Evolutionary conservation across 1,284 basidiomycete genomes (phyloP), one percentile per base, ranked within the genome.

Genomic region (Mycosarcoma maydis): DNA sequence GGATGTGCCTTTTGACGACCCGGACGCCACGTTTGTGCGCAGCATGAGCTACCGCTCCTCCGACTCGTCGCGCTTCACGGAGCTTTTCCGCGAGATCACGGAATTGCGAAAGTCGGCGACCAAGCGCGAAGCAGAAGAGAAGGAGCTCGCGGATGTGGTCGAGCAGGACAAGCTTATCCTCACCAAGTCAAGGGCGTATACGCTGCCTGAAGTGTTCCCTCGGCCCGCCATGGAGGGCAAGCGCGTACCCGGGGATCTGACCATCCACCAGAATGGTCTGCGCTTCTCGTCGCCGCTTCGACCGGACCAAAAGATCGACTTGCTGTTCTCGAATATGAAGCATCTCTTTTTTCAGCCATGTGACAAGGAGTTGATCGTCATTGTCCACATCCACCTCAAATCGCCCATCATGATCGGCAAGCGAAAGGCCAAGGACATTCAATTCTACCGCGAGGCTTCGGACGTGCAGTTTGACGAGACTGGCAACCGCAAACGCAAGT

Each of bases 321-420:
- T 99, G 19, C 86, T 98, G 13, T 98, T 98, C 85, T 90, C 88
- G 84, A 99, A 99, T 83, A 90, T 99, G 85, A 97, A 96, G 83
- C 96, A 98, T 83, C 85, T 98, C 22, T 97, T 98, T 85, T 98
- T 98, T 88, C 96, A 98, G 82, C 94, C 96, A 6, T 98, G 95
- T 80, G 96, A 99, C 74, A 90, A 93, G 76, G 96, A 99, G 83
- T 85, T 98, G 40, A 87, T 98, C 59, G 95, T 97, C 47, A 90
- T 98, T 59, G 88, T 98, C 29, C 96, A 98, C 82, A 84, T 97
- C 51, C 92, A 98, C 82, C 87, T 98, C 62, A 96, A 90, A 83
- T 88, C 93, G 2, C 96, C 96, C 3, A 98, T 98, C 83, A 94
- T 98, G 87, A 91, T 98, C 73, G 95, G 96, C 67, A 98, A 98